Evolutionary conservation across 2,329 filamentous ascomycete genomes (phyloP).

Genomic region (Epichloe festucae): DNA sequence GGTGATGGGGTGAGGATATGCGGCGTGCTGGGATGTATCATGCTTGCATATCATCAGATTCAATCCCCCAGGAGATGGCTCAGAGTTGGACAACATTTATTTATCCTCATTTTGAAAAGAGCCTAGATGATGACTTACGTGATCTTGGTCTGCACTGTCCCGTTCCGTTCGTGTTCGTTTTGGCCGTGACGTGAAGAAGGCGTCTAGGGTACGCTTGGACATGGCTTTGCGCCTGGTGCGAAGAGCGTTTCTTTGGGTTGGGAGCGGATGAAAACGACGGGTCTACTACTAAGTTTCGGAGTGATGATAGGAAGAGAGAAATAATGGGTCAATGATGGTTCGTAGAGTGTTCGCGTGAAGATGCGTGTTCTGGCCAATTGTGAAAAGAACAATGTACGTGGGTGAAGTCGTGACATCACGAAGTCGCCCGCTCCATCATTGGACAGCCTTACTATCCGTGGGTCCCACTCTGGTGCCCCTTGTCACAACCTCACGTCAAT

Average conservation of each 20-base stretch:
- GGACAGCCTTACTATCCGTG: not conserved
- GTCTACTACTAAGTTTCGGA: too few relatives aligned
- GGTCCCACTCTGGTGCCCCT: not conserved
- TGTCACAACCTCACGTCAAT: too few relatives aligned
- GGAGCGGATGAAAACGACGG: too few relatives aligned
- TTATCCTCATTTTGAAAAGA: accelerated
- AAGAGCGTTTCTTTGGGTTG: not conserved
- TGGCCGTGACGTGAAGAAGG: slow-evolving; percentile 41
- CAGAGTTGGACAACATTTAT: not conserved
- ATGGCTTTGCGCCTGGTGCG: slow-evolving; percentile 5
- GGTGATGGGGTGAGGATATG: slow-evolving; percentile 39
- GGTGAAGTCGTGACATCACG: slow-evolving; percentile 4
- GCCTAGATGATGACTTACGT: not conserved
- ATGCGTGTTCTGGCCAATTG: not conserved
- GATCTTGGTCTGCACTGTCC: slow-evolving; percentile 1
- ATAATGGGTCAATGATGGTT: too few relatives aligned
- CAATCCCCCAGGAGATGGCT: not conserved
- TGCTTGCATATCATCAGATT: not conserved
- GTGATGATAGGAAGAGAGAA: too few relatives aligned
- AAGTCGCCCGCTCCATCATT: not conserved
- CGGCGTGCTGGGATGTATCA: slow-evolving; percentile 22
- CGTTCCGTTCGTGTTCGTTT: slow-evolving; percentile 11
- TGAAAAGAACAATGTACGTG: not conserved
- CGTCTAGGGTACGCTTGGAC: slow-evolving; percentile 45
- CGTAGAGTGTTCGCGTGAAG: not conserved